Base-by-base conservation (phyloP, 306 rosid genomes). In the Acacia acuminata region DNA sequence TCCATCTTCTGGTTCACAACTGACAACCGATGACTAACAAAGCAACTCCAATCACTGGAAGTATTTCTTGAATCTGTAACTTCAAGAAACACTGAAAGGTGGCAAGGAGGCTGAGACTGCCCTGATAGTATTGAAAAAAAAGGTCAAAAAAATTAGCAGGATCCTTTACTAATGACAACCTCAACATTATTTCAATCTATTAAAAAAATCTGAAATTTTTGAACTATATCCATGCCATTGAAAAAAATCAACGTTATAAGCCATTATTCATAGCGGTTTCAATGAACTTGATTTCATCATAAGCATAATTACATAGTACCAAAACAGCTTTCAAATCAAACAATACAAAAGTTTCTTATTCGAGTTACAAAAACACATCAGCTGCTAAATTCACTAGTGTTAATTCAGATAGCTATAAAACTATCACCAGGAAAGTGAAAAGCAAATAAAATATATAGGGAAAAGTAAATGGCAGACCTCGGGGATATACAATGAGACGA, bases 21-120 rank as follows among this genome's bases (percentile, higher is more conserved):
- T 3, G 98, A 94, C 82, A 96, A 84, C 63, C 99, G 94, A 79
- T 94, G 99, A 83, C 97, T 94, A 79, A 96, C 99, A 89, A 96
- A 96, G 88, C 99, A 96, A 92, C 99, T 96, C 99, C 98, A 96
- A 81, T 96, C 99, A 87, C 88, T 90, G 61, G 99, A 91, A 90
- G 95, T 89, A 87, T 90, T 96, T 81, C 97, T 90, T 82, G 97
- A 90, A 91, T 96, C 98, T 2, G 99, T 96, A 86, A 94, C 99
- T 90, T 96, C 99, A 84, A 96, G 99, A 85, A 96, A 96, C 72
- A 96, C 98, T 65, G 98, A 96, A 88, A 96, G 99, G 90, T 96
- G 99, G 88, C 98, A 96, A 58, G 99, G 99, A 55, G 99, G 99
- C 83, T 96, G 99, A 87, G 99, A 96, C 98, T 96, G 98, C 97